Evolutionary conservation across 2,329 filamentous ascomycete genomes (phyloP).

Genomic region (Metarhizium robertsii): DNA sequence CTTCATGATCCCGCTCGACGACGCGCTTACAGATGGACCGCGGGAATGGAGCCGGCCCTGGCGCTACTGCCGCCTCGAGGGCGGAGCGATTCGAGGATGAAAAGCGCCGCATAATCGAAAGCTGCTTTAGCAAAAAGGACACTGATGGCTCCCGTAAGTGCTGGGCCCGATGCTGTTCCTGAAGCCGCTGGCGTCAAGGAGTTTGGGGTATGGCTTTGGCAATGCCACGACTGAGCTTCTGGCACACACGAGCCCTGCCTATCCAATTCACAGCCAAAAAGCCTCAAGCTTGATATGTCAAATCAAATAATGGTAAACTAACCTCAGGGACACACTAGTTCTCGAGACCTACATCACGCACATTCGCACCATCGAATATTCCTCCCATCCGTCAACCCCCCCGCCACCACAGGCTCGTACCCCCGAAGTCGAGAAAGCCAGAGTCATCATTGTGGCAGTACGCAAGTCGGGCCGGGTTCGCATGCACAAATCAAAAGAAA

Average conservation of each 20-base stretch:
- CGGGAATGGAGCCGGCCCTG: constrained; percentile 27
- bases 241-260: background rate
- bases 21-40: constrained; percentile 25
- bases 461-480: constrained; percentile 86
- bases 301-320: constrained; percentile 3
- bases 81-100: constrained; percentile 95
- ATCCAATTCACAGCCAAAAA: background rate
- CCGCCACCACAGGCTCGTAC: constrained; percentile 68
- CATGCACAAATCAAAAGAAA: constrained; percentile 95
- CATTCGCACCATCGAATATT: constrained; percentile 83
- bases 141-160: constrained; percentile 72
- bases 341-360: constrained; percentile 95
- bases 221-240: background rate
- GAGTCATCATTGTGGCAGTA: constrained; percentile 89
- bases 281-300: too few relatives aligned
- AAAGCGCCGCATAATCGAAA: constrained; percentile 87
- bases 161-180: background rate
- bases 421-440: constrained; percentile 70
- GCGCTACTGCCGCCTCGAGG: constrained; percentile 25
- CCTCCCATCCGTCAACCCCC: constrained; percentile 70
- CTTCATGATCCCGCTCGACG: constrained; percentile 11
- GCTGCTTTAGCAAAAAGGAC: constrained; percentile 88
- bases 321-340: constrained; percentile 14
- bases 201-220: background rate
- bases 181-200: background rate